Evolutionary conservation across 179 eudicot species (phyloP).

Genomic region (Vitellaria paradoxa): DNA sequence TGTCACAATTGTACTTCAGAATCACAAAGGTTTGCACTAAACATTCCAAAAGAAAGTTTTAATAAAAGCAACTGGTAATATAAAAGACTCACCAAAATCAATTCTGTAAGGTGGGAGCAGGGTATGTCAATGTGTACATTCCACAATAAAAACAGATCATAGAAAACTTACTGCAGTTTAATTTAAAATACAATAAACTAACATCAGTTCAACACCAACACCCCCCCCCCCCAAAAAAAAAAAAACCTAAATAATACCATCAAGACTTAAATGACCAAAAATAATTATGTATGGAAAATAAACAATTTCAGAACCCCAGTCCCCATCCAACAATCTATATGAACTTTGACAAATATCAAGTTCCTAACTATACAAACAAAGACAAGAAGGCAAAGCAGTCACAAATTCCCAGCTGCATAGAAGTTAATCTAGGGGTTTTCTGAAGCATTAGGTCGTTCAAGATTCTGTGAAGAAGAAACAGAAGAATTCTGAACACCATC

Average conservation of each 20-base stretch:
- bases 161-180: neutral
- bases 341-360: neutral
- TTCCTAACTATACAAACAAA: neutral
- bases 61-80: neutral
- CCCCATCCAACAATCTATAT: conserved; percentile 6
- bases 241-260: too few relatives aligned
- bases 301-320: neutral
- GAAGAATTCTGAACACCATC: conserved; percentile 29
- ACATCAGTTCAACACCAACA: neutral
- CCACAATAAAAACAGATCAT: neutral
- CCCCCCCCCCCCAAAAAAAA: neutral
- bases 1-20: neutral
- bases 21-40: neutral
- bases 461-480: conserved; percentile 24
- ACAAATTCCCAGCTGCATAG: conserved; percentile 4
- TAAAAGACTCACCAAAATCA: neutral
- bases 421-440: neutral
- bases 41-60: neutral
- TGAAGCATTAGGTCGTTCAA: conserved; percentile 1
- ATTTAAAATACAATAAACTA: neutral
- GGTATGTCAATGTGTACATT: neutral
- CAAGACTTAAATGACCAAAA: neutral
- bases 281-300: neutral
- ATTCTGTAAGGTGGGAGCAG: neutral
- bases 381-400: neutral